phyloP scores from a whole-genome alignment of 164 flowering plant species.

The Protea cynaroides region DNA sequence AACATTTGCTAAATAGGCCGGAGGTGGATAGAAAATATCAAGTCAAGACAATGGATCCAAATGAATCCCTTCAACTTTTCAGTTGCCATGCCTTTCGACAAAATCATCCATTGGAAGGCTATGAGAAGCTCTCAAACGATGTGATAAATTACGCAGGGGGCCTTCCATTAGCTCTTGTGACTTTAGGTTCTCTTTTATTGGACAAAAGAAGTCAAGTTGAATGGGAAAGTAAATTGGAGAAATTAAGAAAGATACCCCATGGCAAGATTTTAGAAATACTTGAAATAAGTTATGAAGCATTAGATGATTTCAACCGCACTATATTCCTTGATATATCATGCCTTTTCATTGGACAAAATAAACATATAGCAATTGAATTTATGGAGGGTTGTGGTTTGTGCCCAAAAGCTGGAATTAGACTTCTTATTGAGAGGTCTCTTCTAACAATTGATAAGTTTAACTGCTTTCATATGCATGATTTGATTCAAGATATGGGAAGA shows the following conservation, averaged over 20 bases:
- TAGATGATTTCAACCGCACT: not conserved
- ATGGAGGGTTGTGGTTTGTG: not conserved
- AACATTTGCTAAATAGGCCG: too few relatives aligned
- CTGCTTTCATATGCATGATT: not conserved
- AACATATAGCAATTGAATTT: not conserved
- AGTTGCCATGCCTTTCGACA: slow-evolving; percentile 5
- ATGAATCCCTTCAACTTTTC: slow-evolving; percentile 3
- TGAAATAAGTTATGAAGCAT: slow-evolving; percentile 7
- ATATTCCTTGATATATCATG: not conserved
- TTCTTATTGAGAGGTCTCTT: not conserved
- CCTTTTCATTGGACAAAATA: not conserved
- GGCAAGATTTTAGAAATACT: not conserved
- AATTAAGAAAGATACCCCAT: slow-evolving; percentile 1
- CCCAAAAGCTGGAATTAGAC: not conserved
- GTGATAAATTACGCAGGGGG: not conserved
- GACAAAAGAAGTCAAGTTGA: not conserved
- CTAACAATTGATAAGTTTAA: not conserved
- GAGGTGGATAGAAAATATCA: too few relatives aligned
- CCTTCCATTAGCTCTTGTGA: not conserved
- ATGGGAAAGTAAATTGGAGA: not conserved
- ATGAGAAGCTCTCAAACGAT: not conserved
- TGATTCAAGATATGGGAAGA: not conserved
- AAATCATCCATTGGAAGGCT: not conserved
- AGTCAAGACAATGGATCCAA: not conserved
- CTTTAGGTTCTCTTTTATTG: not conserved